Base-by-base conservation (phyloP, 73 alveolate species). In the Uronychia setigera region DNA sequence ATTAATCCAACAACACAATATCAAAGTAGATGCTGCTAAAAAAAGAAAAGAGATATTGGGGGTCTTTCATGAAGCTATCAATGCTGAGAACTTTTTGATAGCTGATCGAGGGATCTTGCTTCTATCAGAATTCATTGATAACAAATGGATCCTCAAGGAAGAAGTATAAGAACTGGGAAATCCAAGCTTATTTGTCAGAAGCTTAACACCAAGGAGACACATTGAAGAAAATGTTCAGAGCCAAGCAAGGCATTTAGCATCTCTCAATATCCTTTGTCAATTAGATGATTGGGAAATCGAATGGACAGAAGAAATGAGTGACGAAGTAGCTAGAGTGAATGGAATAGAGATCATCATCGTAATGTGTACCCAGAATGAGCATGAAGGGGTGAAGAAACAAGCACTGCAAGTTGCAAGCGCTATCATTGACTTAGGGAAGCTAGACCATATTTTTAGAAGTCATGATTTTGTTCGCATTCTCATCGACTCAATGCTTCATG, bases 201-300 rank as follows among this genome's bases (percentile, higher is more conserved):
- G 88, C 1, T 77, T 88, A 9, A 74, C 87, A 27, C 94, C 91
- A 19, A 82, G 78, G 74, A 88, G 60, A 58, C 86, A 81, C 30
- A 88, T 86, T 31, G 94, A 88, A 59, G 94, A 88, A 33, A 76
- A 79, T 30, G 77, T 60, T 34, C 83, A 76, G 32, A 25, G 91
- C 19, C 75, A 76, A 80, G 76, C 85, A 30, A 76, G 94, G 33
- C 91, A 88, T 29, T 59, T 88, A n/a, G 33, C 89, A 5, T 80
- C 94, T 13, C n/a, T 88, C n/a, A 88, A 88, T 74, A 33, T 88
- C 26, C 75, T 88, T 46, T 88, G 94, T 33, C 35, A 83, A 59
- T 80, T 88, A 1, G 94, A 88, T 58, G 83, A 84, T 30, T 84
- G 89, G 88, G 91, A 88, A 35, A 75, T 77, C 29, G 91, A 83